Conservation (phyloP, 2,329 filamentous ascomycete genomes). For the Colletotrichum noveboracense region DNA sequence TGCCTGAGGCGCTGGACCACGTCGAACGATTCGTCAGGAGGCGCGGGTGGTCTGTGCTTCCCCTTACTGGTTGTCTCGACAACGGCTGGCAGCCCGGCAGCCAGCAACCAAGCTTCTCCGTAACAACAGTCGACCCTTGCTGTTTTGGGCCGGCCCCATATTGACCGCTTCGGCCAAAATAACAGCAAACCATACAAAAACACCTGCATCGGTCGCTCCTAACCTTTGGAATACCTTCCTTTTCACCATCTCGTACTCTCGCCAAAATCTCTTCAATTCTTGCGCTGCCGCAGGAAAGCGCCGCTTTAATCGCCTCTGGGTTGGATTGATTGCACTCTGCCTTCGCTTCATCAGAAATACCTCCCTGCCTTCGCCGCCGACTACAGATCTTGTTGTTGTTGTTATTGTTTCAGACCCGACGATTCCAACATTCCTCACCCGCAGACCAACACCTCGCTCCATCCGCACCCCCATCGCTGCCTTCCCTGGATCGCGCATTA, state of each 20-base stretch:
- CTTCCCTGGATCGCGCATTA: slow-evolving; percentile 13
- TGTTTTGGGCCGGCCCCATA: slow-evolving; percentile 22
- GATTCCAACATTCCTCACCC: slow-evolving; percentile 18
- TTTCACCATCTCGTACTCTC: slow-evolving; percentile 10
- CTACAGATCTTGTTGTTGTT: slow-evolving; percentile 16
- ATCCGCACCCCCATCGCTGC: background rate
- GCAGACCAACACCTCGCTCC: background rate
- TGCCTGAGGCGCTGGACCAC: slow-evolving; percentile 13
- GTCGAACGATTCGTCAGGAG: slow-evolving; percentile 7
- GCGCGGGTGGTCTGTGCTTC: slow-evolving; percentile 7
- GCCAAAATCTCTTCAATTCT: background rate
- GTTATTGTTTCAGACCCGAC: slow-evolving; percentile 21
- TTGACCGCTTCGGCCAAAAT: slow-evolving; percentile 22
- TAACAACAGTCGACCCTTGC: slow-evolving; percentile 19
- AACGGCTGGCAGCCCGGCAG: slow-evolving; percentile 22
- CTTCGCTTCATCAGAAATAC: background rate
- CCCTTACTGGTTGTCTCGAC: slow-evolving; percentile 20
- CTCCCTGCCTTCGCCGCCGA: background rate
- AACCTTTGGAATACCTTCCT: slow-evolving; percentile 18
- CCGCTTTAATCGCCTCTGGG: background rate
- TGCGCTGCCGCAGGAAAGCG: background rate
- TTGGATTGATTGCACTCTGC: background rate
- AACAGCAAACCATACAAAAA: slow-evolving; percentile 23
- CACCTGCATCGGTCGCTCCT: slow-evolving; percentile 18
- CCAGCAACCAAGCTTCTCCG: background rate